Base-by-base conservation (phyloP, 2,329 filamentous ascomycete genomes). In the Calonectria pteridis region DNA sequence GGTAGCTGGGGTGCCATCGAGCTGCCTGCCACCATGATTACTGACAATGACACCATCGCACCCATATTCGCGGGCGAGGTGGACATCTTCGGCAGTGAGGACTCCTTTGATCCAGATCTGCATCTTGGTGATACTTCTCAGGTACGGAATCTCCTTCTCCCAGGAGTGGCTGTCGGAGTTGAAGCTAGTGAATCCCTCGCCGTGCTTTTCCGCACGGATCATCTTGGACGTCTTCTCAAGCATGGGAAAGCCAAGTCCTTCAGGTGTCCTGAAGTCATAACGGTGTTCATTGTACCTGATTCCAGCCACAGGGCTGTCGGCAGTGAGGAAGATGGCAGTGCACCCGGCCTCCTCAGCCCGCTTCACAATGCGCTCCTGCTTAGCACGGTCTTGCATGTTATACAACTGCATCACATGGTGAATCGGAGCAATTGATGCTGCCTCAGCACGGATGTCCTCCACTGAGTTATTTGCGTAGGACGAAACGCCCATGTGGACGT, bases 111-210 rank as follows among this genome's bases (percentile, higher is more conserved):
- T 83, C 87, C 86, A 88, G 67, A 88, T 88, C 72, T 88, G 83
- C 83, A 91, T 85, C 63, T 84, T 85, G 0, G 88, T 89, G 23
- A 86, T 81, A 23, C 82, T 81, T 20, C 86, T 82, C 40, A 91
- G 78, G 88, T 88, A 91, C 0, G 86, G 85, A 35, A 91, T 88
- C n/a, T 88, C 87, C 3, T 83, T 80, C 14, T 86, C 87, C 89
- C 89, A 91, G 51, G 79, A 82, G 75, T 83, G 82, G 7, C 75
- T 68, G 59, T 81, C 79, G 1, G 77, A 78, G 63, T 81, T 82
- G 58, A 82, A 51, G 4, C 33, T 7, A 3, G 31, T 65, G 3
- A 73, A 73, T 11, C 66, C 37, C 6, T 65, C 55, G 7, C 64
- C 49, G 10, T 73, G 71, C 23, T 23, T 58, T 28, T 65, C 23